Base-by-base conservation (phyloP, 2,329 filamentous ascomycete genomes). In the Pseudogymnoascus sp. region DNA sequence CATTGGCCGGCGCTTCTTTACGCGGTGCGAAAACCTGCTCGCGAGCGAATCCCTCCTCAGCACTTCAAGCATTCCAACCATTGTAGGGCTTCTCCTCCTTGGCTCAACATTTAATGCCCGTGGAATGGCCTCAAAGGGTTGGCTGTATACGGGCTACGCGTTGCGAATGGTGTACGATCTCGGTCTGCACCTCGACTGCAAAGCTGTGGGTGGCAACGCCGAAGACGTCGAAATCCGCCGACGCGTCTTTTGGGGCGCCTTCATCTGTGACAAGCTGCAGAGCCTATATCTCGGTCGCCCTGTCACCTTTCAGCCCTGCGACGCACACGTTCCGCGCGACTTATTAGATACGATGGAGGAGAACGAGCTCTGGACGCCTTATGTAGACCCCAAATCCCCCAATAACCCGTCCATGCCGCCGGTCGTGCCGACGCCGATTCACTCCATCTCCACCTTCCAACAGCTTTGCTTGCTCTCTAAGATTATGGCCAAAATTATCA, bases 131-230 rank as follows among this genome's bases (percentile, higher is more conserved):
- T 70, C 69, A n/a, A 72, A 72, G 11, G 65, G 64, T 8, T 65
- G 77, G 77, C 67, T 77, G 1, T 75, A 75, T 63, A 74, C 73
- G 2, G 77, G 77, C 1, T 75, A 75, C 63, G 77, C 75, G 0
- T 67, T 76, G 40, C 71, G 77, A 1, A 77, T 79, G 76, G 70
- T 77, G 5, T 75, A 74, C 62, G 76, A 78, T 53, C 69, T 78
- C 2, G 75, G 75, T 3, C 68, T 76, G 8, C 75, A 78, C 64
- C 67, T 78, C 3, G 74, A 77, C 62, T 66, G 65, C 60, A 70
- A 72, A 49, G 65, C 70, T n/a, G 71, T 67, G 5, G 62, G 40
- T n/a, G 60, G 64, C n/a, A 67, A 65, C 25, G 42, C 68, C 1
- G 60, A 69, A 56, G 71, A 73, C 9, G 60, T 74, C 3, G 73